Conservation (phyloP, 345 rosid species). For the Linum trigynum region DNA sequence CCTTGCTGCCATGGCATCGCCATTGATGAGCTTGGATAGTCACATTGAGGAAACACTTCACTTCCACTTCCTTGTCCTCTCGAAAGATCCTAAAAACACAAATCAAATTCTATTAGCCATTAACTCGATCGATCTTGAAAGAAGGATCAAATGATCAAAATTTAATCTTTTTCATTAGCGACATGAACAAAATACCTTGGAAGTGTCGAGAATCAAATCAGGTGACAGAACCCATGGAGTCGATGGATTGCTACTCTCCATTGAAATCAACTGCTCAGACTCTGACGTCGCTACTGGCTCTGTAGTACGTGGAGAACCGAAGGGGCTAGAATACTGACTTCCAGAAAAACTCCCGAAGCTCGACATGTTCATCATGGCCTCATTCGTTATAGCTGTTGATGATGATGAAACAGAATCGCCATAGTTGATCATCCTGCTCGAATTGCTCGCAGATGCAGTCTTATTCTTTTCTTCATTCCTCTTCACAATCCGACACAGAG, state of each 20-base stretch:
- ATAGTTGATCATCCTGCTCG: conserved; percentile 26
- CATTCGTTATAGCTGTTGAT: conserved; percentile 27
- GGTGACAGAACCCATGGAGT: conserved; percentile 40
- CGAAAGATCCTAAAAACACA: conserved; percentile 32
- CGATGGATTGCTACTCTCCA: conserved; percentile 28
- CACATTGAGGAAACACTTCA: conserved; percentile 27
- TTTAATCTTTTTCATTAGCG: background rate
- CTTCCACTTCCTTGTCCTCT: conserved; percentile 30
- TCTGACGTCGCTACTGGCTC: conserved; percentile 21
- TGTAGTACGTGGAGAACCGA: conserved; percentile 29
- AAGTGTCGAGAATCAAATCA: conserved; percentile 56
- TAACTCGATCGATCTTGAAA: background rate
- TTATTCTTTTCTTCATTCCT: conserved; percentile 47
- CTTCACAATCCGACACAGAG: conserved; percentile 67
- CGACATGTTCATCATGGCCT: conserved; percentile 13
- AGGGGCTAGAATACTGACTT: conserved; percentile 37
- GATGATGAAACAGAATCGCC: conserved; percentile 25
- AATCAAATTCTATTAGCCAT: background rate
- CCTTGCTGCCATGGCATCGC: conserved; percentile 33
- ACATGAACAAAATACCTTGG: conserved; percentile 35
- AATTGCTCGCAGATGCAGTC: conserved; percentile 20
- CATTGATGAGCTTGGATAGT: conserved; percentile 24
- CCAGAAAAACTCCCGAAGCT: conserved; percentile 14
- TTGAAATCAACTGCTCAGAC: conserved; percentile 21
- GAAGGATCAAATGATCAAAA: conserved; percentile 1